Conservation (phyloP, 371 early-diverging fungal species). For the Syncephalastrum monosporum region DNA sequence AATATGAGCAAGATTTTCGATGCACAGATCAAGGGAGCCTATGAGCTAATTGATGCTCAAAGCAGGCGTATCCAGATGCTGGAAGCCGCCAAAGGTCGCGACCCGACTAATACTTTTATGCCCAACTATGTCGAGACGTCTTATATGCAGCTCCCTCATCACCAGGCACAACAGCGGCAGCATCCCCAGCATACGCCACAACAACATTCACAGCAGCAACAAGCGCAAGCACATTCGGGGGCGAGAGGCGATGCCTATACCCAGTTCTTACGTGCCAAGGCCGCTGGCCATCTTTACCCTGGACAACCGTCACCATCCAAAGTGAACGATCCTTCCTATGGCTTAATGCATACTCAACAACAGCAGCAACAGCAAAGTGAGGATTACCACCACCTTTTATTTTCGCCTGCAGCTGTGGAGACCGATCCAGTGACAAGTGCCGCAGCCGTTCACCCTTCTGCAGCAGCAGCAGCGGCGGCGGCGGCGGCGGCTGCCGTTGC, state of each 20-base stretch:
- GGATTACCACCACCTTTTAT: no score
- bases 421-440: no score
- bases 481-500: no score
- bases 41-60: slow-evolving; percentile 15
- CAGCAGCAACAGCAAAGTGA: slow-evolving; percentile 4
- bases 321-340: no score
- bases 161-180: slow-evolving; percentile 1
- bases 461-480: no score
- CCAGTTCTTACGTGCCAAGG: no score
- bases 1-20: slow-evolving; percentile 10
- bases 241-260: background rate
- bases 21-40: slow-evolving; percentile 15
- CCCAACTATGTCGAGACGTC: slow-evolving; percentile 1
- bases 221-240: background rate
- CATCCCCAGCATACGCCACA: background rate
- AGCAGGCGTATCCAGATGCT: slow-evolving; percentile 13
- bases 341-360: background rate
- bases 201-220: background rate
- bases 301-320: no score
- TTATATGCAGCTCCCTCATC: slow-evolving; percentile 1
- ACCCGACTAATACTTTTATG: background rate
- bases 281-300: no score
- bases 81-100: slow-evolving; percentile 6
- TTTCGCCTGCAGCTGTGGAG: no score
- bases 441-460: no score